Evolutionary conservation across 345 rosid species (phyloP).

Genomic region (Rhodomyrtus tomentosa): DNA sequence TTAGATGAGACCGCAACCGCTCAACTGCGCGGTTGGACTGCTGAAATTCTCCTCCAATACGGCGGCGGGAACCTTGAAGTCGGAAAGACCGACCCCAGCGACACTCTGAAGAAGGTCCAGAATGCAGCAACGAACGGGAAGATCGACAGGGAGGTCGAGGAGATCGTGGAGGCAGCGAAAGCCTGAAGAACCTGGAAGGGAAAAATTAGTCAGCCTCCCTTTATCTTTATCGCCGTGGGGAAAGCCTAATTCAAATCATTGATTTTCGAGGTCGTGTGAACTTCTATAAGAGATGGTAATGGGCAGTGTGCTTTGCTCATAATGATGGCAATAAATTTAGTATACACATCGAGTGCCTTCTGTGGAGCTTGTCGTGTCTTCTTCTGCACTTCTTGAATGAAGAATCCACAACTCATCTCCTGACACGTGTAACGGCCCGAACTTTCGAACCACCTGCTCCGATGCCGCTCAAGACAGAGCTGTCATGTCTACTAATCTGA

Average conservation of each 20-base stretch:
- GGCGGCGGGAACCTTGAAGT: background rate
- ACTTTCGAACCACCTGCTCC: no score
- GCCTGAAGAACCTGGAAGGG: background rate
- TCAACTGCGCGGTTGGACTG: background rate
- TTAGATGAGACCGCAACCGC: background rate
- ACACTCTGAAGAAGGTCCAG: background rate
- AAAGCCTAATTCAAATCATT: background rate
- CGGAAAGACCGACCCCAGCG: background rate
- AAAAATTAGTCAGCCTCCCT: background rate
- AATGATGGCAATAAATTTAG: background rate
- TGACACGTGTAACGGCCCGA: no score
- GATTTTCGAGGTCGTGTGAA: background rate
- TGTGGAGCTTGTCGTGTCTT: background rate
- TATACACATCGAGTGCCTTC: background rate
- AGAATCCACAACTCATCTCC: background rate
- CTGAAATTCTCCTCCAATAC: background rate
- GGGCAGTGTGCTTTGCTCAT: background rate
- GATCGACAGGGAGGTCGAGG: background rate
- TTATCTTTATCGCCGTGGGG: background rate
- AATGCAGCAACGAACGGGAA: background rate
- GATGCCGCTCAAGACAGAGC: no score
- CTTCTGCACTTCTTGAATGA: background rate
- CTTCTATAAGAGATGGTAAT: background rate
- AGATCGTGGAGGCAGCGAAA: background rate
- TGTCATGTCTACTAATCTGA: no score